phyloP scores from a whole-genome alignment of 208 protist genomes.

The Crithidia sp. region DNA sequence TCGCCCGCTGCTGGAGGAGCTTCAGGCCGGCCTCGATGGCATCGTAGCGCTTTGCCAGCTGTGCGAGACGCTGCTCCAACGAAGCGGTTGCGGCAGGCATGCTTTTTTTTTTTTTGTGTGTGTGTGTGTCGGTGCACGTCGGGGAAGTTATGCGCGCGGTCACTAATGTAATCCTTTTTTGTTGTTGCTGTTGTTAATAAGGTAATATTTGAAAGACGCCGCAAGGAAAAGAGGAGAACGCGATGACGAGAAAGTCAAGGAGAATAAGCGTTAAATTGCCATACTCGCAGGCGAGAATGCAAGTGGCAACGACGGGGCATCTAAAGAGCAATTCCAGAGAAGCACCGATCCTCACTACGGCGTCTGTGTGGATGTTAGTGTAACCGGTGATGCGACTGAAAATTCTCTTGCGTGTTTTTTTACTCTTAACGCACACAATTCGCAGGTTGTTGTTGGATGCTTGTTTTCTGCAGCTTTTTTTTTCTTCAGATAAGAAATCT shows the following conservation, averaged over 20 bases:
- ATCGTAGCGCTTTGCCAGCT: constrained; percentile 48
- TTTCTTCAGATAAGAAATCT: not conserved
- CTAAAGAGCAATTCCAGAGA: too few relatives aligned
- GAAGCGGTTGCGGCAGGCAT: constrained; percentile 2
- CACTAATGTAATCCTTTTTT: not conserved
- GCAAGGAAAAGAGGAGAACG: too few relatives aligned
- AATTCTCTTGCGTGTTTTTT: not conserved
- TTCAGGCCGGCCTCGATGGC: constrained; percentile 45
- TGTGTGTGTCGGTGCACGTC: too few relatives aligned
- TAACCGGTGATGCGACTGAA: too few relatives aligned
- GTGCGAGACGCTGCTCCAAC: constrained; percentile 41
- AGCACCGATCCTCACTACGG: too few relatives aligned
- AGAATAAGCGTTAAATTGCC: too few relatives aligned
- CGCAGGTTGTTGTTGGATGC: not conserved
- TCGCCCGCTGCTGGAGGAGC: constrained; percentile 26
- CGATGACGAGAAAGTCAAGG: too few relatives aligned
- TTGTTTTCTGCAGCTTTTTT: constrained; percentile 12
- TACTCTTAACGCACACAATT: not conserved
- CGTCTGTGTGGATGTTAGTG: too few relatives aligned
- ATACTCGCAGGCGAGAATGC: too few relatives aligned
- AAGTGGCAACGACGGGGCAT: too few relatives aligned
- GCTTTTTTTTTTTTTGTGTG: constrained; percentile 5
- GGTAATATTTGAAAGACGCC: not conserved
- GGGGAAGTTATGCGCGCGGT: too few relatives aligned
- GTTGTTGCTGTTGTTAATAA: constrained; percentile 1